A percentile compares a stretch with the other conserved stretches of the same genome.
Evolutionary conservation across 176 grass and related monocot species (phyloP).

Genomic region (Coix lacrymajobi): DNA sequence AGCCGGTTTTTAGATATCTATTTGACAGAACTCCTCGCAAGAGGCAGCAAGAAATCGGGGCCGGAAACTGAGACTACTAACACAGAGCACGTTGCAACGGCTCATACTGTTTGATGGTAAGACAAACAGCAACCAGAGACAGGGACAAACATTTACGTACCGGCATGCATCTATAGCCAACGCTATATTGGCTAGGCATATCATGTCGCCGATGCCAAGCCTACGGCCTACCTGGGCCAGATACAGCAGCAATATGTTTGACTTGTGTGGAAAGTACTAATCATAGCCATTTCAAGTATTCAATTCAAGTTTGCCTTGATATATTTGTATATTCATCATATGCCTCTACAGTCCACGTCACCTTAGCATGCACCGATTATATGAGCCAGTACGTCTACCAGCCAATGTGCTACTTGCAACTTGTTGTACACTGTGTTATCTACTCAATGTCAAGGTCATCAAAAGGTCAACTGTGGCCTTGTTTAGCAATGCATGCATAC

Average conservation of each 20-base stretch:
- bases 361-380: conserved; percentile 3
- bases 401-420: neutral
- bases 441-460: neutral
- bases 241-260: neutral
- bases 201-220: neutral
- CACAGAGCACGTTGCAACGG: neutral
- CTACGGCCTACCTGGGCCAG: neutral
- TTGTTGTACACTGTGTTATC: neutral
- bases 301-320: neutral
- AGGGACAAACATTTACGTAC: neutral
- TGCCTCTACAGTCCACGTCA: neutral
- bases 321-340: neutral
- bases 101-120: conserved; percentile 12
- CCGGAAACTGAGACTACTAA: no score
- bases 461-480: neutral
- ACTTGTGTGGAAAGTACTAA: neutral
- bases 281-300: neutral
- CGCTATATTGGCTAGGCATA: conserved; percentile 13
- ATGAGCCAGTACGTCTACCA: neutral
- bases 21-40: no score
- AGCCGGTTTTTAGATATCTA: no score
- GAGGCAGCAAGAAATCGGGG: no score
- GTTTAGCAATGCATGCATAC: neutral
- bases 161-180: neutral
- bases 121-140: neutral